These are phyloP conservation scores for Amauroascus niger DNA, from an alignment of 2,329 filamentous ascomycete genomes.

Conservation along the genomic window DNA sequence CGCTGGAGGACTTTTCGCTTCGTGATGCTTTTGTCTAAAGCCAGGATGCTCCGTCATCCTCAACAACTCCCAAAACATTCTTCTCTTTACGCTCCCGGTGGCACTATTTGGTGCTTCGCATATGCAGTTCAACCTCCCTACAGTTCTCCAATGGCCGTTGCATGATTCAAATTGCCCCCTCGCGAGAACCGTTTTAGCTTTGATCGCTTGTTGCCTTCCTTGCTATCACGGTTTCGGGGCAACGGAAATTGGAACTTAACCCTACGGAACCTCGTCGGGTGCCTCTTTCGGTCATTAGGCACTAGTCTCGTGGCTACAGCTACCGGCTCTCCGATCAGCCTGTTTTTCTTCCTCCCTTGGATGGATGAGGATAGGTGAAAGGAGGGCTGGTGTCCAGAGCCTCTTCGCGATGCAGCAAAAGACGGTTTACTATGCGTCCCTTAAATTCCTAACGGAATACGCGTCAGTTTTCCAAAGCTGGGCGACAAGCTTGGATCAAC, in stretches of 20 bases:
- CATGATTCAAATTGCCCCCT: slow-evolving; percentile 40
- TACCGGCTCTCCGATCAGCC: slow-evolving; percentile 61
- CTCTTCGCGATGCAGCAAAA: slow-evolving; percentile 29
- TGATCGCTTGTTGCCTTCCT: slow-evolving; percentile 42
- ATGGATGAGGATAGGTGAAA: slow-evolving; percentile 26
- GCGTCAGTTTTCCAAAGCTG: slow-evolving; percentile 48
- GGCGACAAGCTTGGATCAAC: slow-evolving; percentile 52
- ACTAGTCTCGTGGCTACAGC: slow-evolving; percentile 61
- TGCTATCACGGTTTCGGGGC: slow-evolving; percentile 38
- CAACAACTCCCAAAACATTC: background rate
- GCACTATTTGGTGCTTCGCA: background rate
- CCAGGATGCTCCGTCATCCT: background rate
- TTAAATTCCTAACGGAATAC: slow-evolving; percentile 32
- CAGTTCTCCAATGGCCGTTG: slow-evolving; percentile 68
- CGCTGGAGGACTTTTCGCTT: slow-evolving; percentile 2
- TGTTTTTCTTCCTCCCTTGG: slow-evolving; percentile 26
- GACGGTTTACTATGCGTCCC: slow-evolving; percentile 40
- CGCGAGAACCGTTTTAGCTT: slow-evolving; percentile 45
- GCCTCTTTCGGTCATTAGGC: slow-evolving; percentile 51
- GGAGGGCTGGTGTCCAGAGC: slow-evolving; percentile 39
- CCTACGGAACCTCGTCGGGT: slow-evolving; percentile 56
- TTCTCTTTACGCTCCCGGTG: background rate
- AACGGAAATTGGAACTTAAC: slow-evolving; percentile 85
- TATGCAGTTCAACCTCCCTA: slow-evolving; percentile 54
- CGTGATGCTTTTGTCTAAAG: background rate